phyloP scores from a whole-genome alignment of 176 grass and related monocot species.

The Carex parvula region DNA sequence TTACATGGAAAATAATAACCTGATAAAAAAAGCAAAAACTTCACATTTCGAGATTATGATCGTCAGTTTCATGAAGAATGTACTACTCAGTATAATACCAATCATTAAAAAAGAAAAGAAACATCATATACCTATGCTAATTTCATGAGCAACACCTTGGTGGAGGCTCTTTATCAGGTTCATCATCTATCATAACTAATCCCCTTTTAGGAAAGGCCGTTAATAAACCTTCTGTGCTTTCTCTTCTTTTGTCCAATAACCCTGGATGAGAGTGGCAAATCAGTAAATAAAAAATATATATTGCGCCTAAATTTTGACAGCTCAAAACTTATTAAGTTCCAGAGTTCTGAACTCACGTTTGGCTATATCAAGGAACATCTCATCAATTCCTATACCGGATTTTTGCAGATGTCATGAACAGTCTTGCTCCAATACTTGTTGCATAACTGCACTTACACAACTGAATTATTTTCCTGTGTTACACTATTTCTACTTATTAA shows the following conservation, averaged over 20 bases:
- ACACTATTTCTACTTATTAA: conserved; percentile 4
- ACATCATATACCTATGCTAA: conserved; percentile 7
- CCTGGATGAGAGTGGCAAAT: conserved; percentile 32
- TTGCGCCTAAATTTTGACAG: not conserved
- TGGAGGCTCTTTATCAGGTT: conserved; percentile 58
- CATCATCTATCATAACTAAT: conserved; percentile 60
- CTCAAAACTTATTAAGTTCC: conserved; percentile 1
- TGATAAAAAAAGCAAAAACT: not conserved
- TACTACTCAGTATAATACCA: not conserved
- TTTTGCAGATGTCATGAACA: conserved; percentile 82
- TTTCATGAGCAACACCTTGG: conserved; percentile 75
- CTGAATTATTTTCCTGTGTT: not conserved
- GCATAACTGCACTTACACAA: conserved; percentile 47
- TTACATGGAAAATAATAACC: conserved; percentile 15
- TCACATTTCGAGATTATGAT: not conserved
- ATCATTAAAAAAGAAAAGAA: not conserved
- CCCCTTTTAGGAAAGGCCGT: conserved; percentile 39
- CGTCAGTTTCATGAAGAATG: not conserved
- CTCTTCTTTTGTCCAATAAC: conserved; percentile 59
- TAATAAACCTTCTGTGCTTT: conserved; percentile 32
- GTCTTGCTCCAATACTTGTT: conserved; percentile 49
- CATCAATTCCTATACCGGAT: conserved; percentile 51
- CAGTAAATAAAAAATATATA: not conserved
- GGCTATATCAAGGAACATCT: conserved; percentile 61
- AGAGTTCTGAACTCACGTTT: conserved; percentile 39